phyloP scores from a whole-genome alignment of 2,329 filamentous ascomycete genomes.

The Clonostachys solani region DNA sequence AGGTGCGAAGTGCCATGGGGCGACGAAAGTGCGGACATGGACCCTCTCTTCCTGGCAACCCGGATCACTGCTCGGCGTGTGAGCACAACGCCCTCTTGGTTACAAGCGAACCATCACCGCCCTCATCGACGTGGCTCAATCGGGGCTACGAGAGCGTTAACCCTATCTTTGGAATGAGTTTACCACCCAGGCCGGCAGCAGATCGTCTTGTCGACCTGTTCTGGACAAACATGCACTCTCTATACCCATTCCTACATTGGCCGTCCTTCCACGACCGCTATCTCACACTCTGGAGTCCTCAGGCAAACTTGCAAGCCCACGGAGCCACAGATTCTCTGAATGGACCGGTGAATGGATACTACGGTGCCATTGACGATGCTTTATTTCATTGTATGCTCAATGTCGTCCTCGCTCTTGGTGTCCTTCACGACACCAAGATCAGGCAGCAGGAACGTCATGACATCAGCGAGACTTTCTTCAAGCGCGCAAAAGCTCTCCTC shows the following conservation, averaged over 20 bases:
- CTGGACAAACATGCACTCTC: slow-evolving; percentile 7
- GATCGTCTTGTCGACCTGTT: slow-evolving; percentile 7
- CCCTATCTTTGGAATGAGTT: too few relatives aligned
- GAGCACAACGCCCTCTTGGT: too few relatives aligned
- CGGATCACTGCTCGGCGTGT: too few relatives aligned
- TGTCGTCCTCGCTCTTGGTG: slow-evolving; percentile 14
- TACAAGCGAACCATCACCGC: background rate
- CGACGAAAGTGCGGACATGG: background rate
- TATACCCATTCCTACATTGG: slow-evolving; percentile 10
- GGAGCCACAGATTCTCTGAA: background rate
- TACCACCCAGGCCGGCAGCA: slow-evolving; percentile 5
- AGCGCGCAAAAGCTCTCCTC: background rate
- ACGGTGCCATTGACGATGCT: background rate
- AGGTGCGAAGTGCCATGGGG: background rate
- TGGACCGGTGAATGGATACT: background rate
- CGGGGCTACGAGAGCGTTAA: background rate
- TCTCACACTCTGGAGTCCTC: slow-evolving; percentile 2
- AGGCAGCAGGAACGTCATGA: background rate
- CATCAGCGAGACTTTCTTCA: background rate
- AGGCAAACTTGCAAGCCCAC: background rate
- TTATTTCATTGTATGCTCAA: slow-evolving; percentile 12
- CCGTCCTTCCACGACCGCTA: slow-evolving; percentile 8
- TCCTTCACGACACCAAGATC: slow-evolving; percentile 7
- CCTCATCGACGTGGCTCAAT: background rate
- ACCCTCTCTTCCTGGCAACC: background rate